Evolutionary conservation across 2,329 filamentous ascomycete species (phyloP).

Genomic region (Zymoseptoria ardabiliae): DNA sequence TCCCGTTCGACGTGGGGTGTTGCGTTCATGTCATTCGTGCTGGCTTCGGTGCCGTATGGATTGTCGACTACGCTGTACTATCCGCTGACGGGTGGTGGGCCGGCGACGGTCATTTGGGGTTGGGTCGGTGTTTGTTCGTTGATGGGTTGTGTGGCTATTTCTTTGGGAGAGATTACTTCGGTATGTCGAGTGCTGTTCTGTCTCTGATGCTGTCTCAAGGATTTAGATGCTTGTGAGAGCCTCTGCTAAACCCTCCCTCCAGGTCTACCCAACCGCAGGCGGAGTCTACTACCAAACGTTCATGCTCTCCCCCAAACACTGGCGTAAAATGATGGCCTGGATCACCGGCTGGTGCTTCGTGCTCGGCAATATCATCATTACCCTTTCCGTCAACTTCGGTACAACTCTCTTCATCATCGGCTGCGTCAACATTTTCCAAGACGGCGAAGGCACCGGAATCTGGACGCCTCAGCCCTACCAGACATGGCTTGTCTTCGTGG

Average conservation of each 20-base stretch:
- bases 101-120: constrained; percentile 65
- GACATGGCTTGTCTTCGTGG: constrained; percentile 44
- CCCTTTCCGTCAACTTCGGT: constrained; percentile 74
- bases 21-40: constrained; percentile 69
- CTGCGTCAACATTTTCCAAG: constrained; percentile 50
- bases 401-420: constrained; percentile 49
- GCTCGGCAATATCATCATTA: constrained; percentile 75
- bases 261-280: constrained; percentile 44
- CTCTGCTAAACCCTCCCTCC: constrained; percentile 6
- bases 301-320: constrained; percentile 58
- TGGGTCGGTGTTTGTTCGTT: constrained; percentile 63
- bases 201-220: neutral
- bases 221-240: neutral
- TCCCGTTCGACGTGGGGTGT: constrained; percentile 62
- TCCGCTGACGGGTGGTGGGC: constrained; percentile 58
- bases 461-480: constrained; percentile 33
- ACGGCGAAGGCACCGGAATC: constrained; percentile 37
- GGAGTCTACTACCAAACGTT: constrained; percentile 75
- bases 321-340: constrained; percentile 59
- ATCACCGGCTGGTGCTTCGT: constrained; percentile 70
- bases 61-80: constrained; percentile 63
- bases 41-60: constrained; percentile 68
- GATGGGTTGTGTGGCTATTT: constrained; percentile 63
- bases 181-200: constrained; percentile 23
- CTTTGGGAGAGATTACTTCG: constrained; percentile 66